These are phyloP conservation scores for Hymenoscyphus albidus DNA, from an alignment of 2,329 filamentous ascomycete species.

Conservation along the genomic window DNA sequence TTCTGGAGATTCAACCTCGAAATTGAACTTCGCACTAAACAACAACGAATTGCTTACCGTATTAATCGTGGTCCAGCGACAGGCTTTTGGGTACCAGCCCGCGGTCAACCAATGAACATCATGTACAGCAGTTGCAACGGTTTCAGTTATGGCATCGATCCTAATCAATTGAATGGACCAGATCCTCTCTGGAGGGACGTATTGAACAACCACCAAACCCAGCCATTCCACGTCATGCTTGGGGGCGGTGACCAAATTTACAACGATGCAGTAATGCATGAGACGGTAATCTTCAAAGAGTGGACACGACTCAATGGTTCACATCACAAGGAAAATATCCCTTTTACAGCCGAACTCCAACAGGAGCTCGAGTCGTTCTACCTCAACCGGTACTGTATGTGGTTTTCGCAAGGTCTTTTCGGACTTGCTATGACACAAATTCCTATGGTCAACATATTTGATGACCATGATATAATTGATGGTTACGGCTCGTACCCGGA, in stretches of 20 bases:
- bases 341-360: slow-evolving; percentile 79
- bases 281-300: slow-evolving; percentile 72
- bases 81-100: slow-evolving; percentile 91
- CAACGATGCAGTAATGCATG: slow-evolving; percentile 76
- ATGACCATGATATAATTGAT: slow-evolving; percentile 89
- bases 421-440: slow-evolving; percentile 91
- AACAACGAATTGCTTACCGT: slow-evolving; percentile 88
- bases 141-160: slow-evolving; percentile 76
- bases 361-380: slow-evolving; percentile 87
- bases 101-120: slow-evolving; percentile 87
- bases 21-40: slow-evolving; percentile 72
- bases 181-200: slow-evolving; percentile 98
- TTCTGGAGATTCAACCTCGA: slow-evolving; percentile 98
- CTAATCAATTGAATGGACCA: slow-evolving; percentile 80
- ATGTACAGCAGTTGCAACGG: slow-evolving; percentile 99
- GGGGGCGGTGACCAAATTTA: slow-evolving; percentile 97
- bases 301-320: slow-evolving; percentile 83
- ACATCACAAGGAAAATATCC: slow-evolving; percentile 70
- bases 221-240: slow-evolving; percentile 97
- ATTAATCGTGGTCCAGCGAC: slow-evolving; percentile 88
- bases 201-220: slow-evolving; percentile 82
- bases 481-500: slow-evolving; percentile 93
- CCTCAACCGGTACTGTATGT: slow-evolving; percentile 81
- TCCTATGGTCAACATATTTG: slow-evolving; percentile 97
- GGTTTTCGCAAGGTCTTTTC: slow-evolving; percentile 96